phyloP scores from a whole-genome alignment of 257 asterid species.

The Rauvolfia tetraphylla region DNA sequence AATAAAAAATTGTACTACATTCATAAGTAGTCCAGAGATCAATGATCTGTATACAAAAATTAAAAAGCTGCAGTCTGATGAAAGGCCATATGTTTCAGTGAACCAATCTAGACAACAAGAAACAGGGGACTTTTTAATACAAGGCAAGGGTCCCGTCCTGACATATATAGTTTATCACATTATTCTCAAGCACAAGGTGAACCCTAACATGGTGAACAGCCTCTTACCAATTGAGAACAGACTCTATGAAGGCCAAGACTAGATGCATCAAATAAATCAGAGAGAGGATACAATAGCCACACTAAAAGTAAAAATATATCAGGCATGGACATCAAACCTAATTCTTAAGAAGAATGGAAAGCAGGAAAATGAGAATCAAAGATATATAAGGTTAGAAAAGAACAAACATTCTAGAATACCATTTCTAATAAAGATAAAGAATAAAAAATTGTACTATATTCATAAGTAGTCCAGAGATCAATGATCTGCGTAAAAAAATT shows the following conservation, averaged over 20 bases:
- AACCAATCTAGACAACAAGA: background rate
- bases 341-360: background rate
- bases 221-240: background rate
- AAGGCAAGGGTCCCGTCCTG: background rate
- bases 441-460: background rate
- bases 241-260: too few species aligned
- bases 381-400: background rate
- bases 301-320: background rate
- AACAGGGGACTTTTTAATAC: background rate
- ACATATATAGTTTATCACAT: background rate
- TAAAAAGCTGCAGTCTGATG: background rate
- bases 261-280: background rate
- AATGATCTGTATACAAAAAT: background rate
- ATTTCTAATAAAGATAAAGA: background rate
- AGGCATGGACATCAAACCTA: background rate
- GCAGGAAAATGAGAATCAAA: background rate
- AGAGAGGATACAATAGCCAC: background rate
- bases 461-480: background rate
- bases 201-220: background rate
- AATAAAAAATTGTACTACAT: background rate
- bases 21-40: background rate
- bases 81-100: background rate
- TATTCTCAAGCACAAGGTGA: background rate
- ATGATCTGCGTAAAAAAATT: background rate
- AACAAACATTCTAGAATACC: background rate